Evolutionary conservation across 768 basidiomycete genomes (phyloP), one percentile per base, ranked within the genome.

Genomic region (Neoboletus magnificus): DNA sequence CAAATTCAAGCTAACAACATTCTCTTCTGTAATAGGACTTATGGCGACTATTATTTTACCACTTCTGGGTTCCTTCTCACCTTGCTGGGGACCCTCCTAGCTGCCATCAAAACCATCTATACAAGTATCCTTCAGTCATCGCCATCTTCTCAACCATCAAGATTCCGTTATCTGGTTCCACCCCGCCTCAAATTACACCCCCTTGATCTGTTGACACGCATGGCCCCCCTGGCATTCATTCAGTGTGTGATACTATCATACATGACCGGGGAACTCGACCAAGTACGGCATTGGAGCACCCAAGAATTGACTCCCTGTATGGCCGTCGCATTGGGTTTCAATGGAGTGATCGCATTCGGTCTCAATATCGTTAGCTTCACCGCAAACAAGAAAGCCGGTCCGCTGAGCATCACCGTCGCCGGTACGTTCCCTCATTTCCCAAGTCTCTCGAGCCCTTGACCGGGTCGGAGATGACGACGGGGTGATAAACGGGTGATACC

Each of bases 31-130:
- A 10, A 32, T 63, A 94, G 92, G 13, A 97, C 94, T 7, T 96
- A 93, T 54, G 97, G 95, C 51, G 95, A 98, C 66, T 98, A 97
- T 73, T 89, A 92, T 64, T 97, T 89, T 72, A 97, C 93, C 1
- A 70, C 77, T 2, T 83, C 83, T 70, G 97, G 97, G 5, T 82
- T 98, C 55, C 62, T 91, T 66, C 79, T 99, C 22, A 98, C 97
- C 0, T 79, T 99, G 15, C 73, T 94, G 18, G 97, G 97, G 42
- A 93, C 96, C 0, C 69, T 96, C 50, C 82, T 99, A 36, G 97
- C 97, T 6, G 89, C 97, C 9, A 74, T 97, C 51, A 98, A 98
- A 71, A 97, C 96, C 0, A 87, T 98, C 43, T 83, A 87, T 60
- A 98, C 96, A 12, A 91, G 94, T 68, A 73, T 89, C 58, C 83